These are phyloP conservation scores for Cunninghamia lanceolata DNA, from an alignment of 75 land plant genomes.

Conservation along the genomic window DNA sequence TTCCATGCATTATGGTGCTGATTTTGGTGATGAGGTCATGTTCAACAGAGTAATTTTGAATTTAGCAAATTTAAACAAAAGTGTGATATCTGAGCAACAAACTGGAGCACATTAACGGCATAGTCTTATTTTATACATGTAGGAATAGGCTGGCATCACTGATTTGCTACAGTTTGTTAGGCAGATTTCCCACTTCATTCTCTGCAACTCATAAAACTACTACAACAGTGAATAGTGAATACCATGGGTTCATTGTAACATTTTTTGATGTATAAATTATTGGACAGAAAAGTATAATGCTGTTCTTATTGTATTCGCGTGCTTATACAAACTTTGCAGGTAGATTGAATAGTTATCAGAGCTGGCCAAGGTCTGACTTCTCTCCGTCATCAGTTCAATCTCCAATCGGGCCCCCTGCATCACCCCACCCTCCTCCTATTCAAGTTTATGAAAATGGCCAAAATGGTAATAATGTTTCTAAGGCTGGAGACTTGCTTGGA, in stretches of 20 bases:
- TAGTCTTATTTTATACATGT: neutral
- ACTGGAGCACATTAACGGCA: neutral
- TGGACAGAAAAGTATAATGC: neutral
- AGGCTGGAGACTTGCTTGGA: neutral
- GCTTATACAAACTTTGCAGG: neutral
- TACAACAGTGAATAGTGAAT: neutral
- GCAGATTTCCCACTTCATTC: neutral
- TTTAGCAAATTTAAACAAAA: neutral
- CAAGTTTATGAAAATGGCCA: conserved; percentile 3
- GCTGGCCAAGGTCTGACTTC: conserved; percentile 6
- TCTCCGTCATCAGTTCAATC: conserved; percentile 5
- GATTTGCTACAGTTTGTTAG: neutral
- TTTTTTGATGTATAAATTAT: neutral
- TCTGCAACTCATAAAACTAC: neutral
- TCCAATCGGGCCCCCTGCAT: neutral
- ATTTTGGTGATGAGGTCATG: neutral
- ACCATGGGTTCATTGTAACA: neutral
- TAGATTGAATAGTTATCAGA: neutral
- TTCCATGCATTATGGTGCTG: neutral
- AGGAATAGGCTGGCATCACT: neutral
- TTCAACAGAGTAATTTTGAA: neutral
- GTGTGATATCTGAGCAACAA: neutral
- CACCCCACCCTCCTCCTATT: neutral
- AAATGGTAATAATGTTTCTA: neutral
- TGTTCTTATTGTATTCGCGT: neutral